Base-by-base conservation (phyloP, 2,329 filamentous ascomycete genomes). In the Blastomyces gilchristii region DNA sequence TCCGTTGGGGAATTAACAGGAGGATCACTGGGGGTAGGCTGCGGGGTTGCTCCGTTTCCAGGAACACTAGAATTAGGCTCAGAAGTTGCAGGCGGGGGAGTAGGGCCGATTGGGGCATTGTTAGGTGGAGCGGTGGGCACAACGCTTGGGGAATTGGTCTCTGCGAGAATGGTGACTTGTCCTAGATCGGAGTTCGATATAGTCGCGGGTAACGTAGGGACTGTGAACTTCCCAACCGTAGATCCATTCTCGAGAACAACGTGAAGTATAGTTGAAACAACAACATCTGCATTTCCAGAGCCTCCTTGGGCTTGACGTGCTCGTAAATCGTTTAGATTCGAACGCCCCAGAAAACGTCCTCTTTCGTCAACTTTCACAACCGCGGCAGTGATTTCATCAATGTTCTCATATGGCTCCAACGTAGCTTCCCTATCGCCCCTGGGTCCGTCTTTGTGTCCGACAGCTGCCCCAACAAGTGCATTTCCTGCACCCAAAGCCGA, bases 241-340 rank as follows among this genome's bases (percentile, higher is more conserved):
- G 68, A 66, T n/a, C 68, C 68, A 62, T 67, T 67, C 54, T 66
- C 62, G 31, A 66, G 64, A 25, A 70, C 66, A 58, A 70, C 63
- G 53, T 69, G 65, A 54, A 69, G 60, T 16, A 69, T 59, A 9
- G 69, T 71, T 39, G 65, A 66, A 43, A 68, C 65, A 18, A 68
- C 63, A 4, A 57, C 50, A 7, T 28, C 45, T 62, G 37, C 66
- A 66, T 64, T 12, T 49, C 62, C 54, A 25, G 65, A 41, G 47
- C 52, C n/a, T 58, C 45, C 14, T 54, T 61, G 49, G 5, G 39
- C 16, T 58, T 63, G 66, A 53, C 64, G 65, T 12, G 64, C 63
- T 39, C 52, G 53, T 18, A 66, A n/a, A 34, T 47, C 25, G 39
- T 37, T 37, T 39, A 22, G 34, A 59, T 47, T 59, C 11, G 37